Conservation (phyloP, 345 rosid genomes). For the Citrus australasica region DNA sequence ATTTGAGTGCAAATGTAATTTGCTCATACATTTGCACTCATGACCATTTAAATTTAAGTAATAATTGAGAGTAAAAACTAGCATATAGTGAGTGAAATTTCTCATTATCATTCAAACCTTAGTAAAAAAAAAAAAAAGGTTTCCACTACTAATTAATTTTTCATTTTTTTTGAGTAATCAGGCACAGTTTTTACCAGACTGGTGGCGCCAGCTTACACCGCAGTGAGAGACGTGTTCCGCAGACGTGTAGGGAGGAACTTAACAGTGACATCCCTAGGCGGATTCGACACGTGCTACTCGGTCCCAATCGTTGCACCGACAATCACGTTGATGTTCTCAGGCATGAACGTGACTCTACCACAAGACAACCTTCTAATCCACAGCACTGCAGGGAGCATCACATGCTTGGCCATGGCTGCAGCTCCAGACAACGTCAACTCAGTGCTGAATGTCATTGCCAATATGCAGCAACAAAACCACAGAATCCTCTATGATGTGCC, state of each 20-base stretch:
- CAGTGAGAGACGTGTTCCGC: constrained; percentile 72
- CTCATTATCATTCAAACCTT: too few relatives aligned
- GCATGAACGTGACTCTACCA: constrained; percentile 86
- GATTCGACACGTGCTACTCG: constrained; percentile 96
- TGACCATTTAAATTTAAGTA: too few relatives aligned
- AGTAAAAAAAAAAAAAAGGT: too few relatives aligned
- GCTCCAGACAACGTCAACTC: constrained; percentile 84
- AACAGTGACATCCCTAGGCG: constrained; percentile 69
- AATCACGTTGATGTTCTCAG: constrained; percentile 72
- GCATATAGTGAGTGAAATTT: too few relatives aligned
- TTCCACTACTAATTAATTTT: background rate
- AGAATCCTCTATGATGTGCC: constrained; percentile 75
- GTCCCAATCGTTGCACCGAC: constrained; percentile 65
- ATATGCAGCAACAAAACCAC: constrained; percentile 97
- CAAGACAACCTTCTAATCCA: constrained; percentile 75
- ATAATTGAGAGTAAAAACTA: too few relatives aligned
- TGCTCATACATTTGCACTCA: too few relatives aligned
- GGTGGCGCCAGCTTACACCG: constrained; percentile 66
- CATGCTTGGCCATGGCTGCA: constrained; percentile 89
- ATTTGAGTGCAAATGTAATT: too few relatives aligned
- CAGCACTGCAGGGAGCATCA: constrained; percentile 72
- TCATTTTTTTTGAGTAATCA: constrained; percentile 8
- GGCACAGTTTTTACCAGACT: constrained; percentile 84
- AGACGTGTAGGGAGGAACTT: constrained; percentile 40
- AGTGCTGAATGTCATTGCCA: constrained; percentile 85